A percentile compares a stretch with the other conserved stretches of the same genome.
Conservation (phyloP, 1,284 basidiomycete species). For the Abortiporus biennis region DNA sequence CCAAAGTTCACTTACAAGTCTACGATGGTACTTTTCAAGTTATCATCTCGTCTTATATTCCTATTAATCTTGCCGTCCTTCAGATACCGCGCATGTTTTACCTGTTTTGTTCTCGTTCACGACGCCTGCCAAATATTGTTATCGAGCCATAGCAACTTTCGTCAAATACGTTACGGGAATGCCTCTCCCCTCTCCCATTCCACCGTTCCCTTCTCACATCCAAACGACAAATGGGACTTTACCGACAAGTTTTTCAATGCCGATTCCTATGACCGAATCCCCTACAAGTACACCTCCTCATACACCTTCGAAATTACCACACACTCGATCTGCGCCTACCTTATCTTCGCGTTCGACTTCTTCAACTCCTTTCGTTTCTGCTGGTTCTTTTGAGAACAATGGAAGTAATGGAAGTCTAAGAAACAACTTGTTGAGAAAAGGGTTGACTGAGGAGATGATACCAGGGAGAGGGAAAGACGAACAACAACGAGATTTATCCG, state of each 20-base stretch:
- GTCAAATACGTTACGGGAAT: constrained; percentile 56
- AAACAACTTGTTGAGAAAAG: too few species aligned
- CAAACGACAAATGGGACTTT: constrained; percentile 7
- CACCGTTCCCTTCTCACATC: background rate
- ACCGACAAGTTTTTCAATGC: background rate
- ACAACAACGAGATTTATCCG: too few species aligned
- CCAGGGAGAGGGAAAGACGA: too few species aligned
- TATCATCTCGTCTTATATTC: background rate
- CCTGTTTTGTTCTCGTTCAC: constrained; percentile 82
- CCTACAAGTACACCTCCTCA: constrained; percentile 5
- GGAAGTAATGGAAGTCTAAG: too few species aligned
- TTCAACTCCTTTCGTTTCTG: too few species aligned
- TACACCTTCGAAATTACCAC: too few species aligned
- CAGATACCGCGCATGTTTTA: constrained; percentile 71
- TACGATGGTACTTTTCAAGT: constrained; percentile 56
- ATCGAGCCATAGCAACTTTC: constrained; percentile 66
- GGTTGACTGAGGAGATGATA: too few species aligned
- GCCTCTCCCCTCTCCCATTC: constrained; percentile 11
- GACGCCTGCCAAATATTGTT: constrained; percentile 76
- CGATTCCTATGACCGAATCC: constrained; percentile 10
- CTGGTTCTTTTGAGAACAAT: too few species aligned
- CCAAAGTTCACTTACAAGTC: constrained; percentile 89
- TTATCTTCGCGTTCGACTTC: too few species aligned
- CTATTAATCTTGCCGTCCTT: background rate
- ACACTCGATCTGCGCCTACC: background rate